Percentiles rank a stretch among this genome's conserved stretches.
Evolutionary conservation across 2,329 filamentous ascomycete genomes (phyloP).

Genomic region (Penicillium verrucosum): DNA sequence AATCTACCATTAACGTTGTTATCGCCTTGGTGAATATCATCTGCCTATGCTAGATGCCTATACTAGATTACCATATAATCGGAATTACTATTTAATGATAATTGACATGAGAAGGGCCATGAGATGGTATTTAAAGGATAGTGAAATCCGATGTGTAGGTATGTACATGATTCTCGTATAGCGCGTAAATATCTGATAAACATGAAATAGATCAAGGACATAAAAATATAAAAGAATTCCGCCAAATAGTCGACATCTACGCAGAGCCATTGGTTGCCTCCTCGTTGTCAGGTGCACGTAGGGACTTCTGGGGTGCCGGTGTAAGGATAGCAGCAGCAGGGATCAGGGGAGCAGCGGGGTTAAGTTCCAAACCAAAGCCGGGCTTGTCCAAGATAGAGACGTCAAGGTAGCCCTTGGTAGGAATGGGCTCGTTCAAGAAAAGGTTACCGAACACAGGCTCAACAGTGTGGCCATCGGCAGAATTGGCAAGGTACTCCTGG

Average conservation of each 20-base stretch:
- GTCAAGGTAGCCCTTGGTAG: slow-evolving; percentile 75
- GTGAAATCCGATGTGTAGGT: slow-evolving; percentile 9
- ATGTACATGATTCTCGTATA: slow-evolving; percentile 20
- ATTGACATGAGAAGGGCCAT: not conserved
- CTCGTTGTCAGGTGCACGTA: slow-evolving; percentile 35
- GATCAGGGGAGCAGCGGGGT: slow-evolving; percentile 75
- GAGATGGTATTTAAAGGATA: not conserved
- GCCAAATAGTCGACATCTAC: not conserved
- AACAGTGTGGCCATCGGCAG: slow-evolving; percentile 83
- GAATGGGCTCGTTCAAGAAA: slow-evolving; percentile 87
- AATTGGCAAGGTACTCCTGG: slow-evolving; percentile 94
- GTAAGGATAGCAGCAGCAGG: slow-evolving; percentile 70
- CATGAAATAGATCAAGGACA: slow-evolving; percentile 3
- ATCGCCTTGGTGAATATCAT: no score
- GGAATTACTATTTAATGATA: no score
- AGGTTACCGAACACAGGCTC: slow-evolving; percentile 88
- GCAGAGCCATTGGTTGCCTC: slow-evolving; percentile 22
- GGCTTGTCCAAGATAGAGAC: slow-evolving; percentile 79
- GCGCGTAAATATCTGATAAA: slow-evolving; percentile 2
- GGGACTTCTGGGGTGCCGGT: slow-evolving; percentile 55
- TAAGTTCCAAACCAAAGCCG: slow-evolving; percentile 84
- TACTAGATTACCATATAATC: no score
- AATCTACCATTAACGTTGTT: no score
- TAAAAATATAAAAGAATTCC: slow-evolving; percentile 1
- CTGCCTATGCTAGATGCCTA: no score